These are phyloP conservation scores for Apiospora arundinis DNA, from an alignment of 2,329 filamentous ascomycete species.

Conservation along the genomic window DNA sequence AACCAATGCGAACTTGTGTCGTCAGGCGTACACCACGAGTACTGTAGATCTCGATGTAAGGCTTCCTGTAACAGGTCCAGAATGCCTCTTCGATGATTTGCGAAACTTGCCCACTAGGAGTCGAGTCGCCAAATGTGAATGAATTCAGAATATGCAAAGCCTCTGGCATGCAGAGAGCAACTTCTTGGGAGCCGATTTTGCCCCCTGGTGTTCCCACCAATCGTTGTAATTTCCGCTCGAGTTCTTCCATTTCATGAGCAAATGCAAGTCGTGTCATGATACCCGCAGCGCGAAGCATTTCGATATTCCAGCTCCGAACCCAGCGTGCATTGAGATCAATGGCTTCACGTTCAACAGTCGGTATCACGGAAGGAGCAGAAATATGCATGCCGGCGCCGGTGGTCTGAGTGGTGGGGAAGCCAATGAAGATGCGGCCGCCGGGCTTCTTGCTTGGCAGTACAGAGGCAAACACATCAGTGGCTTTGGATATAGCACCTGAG, in stretches of 20 bases:
- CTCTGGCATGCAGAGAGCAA: constrained; percentile 74
- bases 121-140: constrained; percentile 89
- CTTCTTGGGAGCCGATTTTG: constrained; percentile 66
- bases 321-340: constrained; percentile 96
- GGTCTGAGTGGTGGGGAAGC: constrained; percentile 96
- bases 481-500: constrained; percentile 56
- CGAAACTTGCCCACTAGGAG: constrained; percentile 82
- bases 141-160: constrained; percentile 85
- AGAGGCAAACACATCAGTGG: constrained; percentile 83
- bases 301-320: constrained; percentile 93
- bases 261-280: constrained; percentile 91
- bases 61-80: constrained; percentile 86
- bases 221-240: constrained; percentile 66
- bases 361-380: constrained; percentile 94
- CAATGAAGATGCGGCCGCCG: constrained; percentile 90
- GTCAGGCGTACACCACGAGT: constrained; percentile 88
- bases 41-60: constrained; percentile 86
- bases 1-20: constrained; percentile 77
- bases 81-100: constrained; percentile 93
- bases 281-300: constrained; percentile 89
- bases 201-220: constrained; percentile 50
- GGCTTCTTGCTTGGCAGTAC: constrained; percentile 86
- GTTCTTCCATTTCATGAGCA: constrained; percentile 81
- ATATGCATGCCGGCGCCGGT: constrained; percentile 94
- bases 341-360: constrained; percentile 94